Evolutionary conservation across 2,329 filamentous ascomycete species (phyloP), one percentile per base, ranked within the genome.

Genomic region (Orbilia javanica): DNA sequence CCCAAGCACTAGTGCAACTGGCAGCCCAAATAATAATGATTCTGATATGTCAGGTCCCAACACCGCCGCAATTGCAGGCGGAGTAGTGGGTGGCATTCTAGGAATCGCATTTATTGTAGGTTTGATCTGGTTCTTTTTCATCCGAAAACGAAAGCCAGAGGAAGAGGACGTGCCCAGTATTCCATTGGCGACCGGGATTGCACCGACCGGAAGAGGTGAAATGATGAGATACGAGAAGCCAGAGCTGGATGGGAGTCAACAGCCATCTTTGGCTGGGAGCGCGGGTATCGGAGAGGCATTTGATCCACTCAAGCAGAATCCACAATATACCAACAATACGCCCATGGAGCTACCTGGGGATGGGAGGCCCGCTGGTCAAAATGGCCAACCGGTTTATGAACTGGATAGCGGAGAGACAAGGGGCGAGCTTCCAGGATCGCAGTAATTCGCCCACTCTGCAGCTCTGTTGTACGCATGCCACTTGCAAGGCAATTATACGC

Each of bases 211-310:
- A 64, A 11, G 60, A 10, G 27, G 11, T 20, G 22, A n/a, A 3
- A 76, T 69, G 72, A 69, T 44, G 44, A 39, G 67, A 60, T 78
- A 63, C 18, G 74, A 72, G 52, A 78, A 78, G 42, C 67, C 74
- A 25, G 74, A 78, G 62, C 20, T 78, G 44, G 74, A 78, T 39
- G 18, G 53, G 7, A 36, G 42, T 34, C 65, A 69, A 52, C 55
- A 60, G 34, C 55, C n/a, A n/a, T n/a, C 55, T 39, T 25, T 42
- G 31, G n/a, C 27, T 2, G 36, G n/a, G 29, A 13, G 11, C 31
- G 25, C 29, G 3, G 27, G 1, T 34, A 46, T 18, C 39, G 57
- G 57, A 7, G 31, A 72, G 25, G 39, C 29, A 1, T 68, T 63
- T 20, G 62, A 72, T 36, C 52, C 67, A 25, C 29, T 57, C 4